Conservation (phyloP, 495 filamentous ascomycete genomes). For the Viridothelium virens region DNA sequence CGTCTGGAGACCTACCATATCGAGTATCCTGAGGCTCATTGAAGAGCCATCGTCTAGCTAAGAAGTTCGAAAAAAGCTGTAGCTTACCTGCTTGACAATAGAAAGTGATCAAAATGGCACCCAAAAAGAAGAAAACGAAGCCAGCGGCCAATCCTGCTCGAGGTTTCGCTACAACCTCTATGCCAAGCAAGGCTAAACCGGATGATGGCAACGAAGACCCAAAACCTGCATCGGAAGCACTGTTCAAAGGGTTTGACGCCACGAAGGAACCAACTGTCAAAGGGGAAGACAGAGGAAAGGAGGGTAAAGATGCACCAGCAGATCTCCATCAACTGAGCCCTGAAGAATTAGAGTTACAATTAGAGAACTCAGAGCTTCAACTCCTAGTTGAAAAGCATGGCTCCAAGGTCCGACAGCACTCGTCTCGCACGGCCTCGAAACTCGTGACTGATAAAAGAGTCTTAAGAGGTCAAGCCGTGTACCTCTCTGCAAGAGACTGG, state of each 20-base stretch:
- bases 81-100: not conserved
- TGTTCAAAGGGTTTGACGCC: constrained; percentile 6
- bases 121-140: constrained; percentile 79
- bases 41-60: not conserved
- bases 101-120: constrained; percentile 3
- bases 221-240: constrained; percentile 13
- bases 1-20: not conserved
- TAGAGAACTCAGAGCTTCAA: constrained; percentile 77
- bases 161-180: constrained; percentile 86
- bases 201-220: constrained; percentile 13
- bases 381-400: constrained; percentile 72
- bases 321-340: constrained; percentile 52
- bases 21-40: not conserved
- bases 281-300: not conserved
- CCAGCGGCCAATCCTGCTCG: constrained; percentile 72
- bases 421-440: constrained; percentile 58
- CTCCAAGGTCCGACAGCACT: constrained; percentile 45
- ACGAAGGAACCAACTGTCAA: constrained; percentile 18
- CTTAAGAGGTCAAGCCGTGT: constrained; percentile 63
- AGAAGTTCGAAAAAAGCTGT: too few species aligned
- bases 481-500: constrained; percentile 66
- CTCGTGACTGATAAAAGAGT: constrained; percentile 72
- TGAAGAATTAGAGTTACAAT: constrained; percentile 74
- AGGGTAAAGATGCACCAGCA: constrained; percentile 1
- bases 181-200: constrained; percentile 58